Conservation (phyloP, 2,329 filamentous ascomycete genomes). For the Calonectria pauciramosa region DNA sequence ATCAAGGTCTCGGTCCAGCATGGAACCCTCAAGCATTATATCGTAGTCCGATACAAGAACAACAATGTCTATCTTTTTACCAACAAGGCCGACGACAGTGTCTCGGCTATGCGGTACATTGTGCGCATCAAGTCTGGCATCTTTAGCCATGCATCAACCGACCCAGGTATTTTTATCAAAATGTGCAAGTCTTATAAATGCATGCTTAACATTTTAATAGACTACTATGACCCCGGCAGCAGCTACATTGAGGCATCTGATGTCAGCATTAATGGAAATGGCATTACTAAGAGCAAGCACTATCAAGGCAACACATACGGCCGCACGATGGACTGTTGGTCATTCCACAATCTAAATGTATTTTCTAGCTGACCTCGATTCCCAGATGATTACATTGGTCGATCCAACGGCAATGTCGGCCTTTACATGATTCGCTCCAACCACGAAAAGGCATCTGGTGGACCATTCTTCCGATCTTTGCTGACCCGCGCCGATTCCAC, state of each 20-base stretch:
- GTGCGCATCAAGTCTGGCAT: conserved; percentile 49
- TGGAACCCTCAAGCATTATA: conserved; percentile 52
- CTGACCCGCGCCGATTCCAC: conserved; percentile 52
- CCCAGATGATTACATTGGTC: conserved; percentile 54
- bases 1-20: conserved; percentile 53
- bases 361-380: neutral
- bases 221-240: conserved; percentile 51
- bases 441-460: conserved; percentile 57
- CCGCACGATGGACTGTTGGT: conserved; percentile 50
- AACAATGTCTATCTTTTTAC: conserved; percentile 58
- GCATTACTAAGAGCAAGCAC: conserved; percentile 56
- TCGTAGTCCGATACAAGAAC: conserved; percentile 53
- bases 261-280: conserved; percentile 44
- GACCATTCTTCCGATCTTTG: conserved; percentile 56
- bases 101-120: conserved; percentile 56
- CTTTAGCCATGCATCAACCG: conserved; percentile 44
- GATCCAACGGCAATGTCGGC: conserved; percentile 51
- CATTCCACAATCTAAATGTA: fast-evolving
- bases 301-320: conserved; percentile 56
- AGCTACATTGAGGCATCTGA: conserved; percentile 51
- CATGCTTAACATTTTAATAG: neutral
- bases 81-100: conserved; percentile 55
- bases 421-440: conserved; percentile 56
- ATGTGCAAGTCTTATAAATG: fast-evolving
- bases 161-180: conserved; percentile 25